Conservation (phyloP, 805 yeast species). For the Kockiozyma suomiensis region DNA sequence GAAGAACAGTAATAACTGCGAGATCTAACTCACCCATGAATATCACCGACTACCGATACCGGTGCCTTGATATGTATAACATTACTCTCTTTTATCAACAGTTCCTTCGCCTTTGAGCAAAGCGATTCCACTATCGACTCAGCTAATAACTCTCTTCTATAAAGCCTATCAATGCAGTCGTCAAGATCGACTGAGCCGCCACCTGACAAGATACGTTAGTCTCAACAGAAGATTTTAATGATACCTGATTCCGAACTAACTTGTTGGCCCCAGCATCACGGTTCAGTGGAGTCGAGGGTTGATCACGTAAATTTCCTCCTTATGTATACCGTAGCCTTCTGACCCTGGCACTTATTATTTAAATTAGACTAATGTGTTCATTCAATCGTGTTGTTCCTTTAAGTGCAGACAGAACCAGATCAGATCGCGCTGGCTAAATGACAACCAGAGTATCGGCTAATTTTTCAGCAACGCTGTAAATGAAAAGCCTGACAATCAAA, state of each 20-base stretch:
- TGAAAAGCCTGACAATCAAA: no score
- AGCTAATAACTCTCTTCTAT: conserved; percentile 66
- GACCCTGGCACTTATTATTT: neutral
- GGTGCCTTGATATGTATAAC: conserved; percentile 84
- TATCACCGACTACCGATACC: conserved; percentile 94
- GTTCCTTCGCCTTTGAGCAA: conserved; percentile 81
- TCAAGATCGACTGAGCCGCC: conserved; percentile 54
- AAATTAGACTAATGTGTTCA: no score
- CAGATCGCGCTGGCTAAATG: no score
- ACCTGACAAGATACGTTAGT: neutral
- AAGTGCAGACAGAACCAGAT: no score
- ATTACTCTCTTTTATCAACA: conserved; percentile 77
- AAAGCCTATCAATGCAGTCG: conserved; percentile 66
- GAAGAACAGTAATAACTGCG: neutral
- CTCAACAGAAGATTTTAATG: neutral
- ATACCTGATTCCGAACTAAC: neutral
- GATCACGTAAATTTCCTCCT: neutral
- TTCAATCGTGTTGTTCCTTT: no score
- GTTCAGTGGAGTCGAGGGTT: neutral
- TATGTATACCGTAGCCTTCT: neutral
- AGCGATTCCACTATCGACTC: conserved; percentile 70
- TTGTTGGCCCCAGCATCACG: conserved; percentile 4
- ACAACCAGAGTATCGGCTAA: no score
- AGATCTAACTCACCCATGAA: conserved; percentile 59
- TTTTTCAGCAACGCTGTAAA: no score